Conservation (phyloP, 2,329 filamentous ascomycete genomes). For the Penicillium sp. region DNA sequence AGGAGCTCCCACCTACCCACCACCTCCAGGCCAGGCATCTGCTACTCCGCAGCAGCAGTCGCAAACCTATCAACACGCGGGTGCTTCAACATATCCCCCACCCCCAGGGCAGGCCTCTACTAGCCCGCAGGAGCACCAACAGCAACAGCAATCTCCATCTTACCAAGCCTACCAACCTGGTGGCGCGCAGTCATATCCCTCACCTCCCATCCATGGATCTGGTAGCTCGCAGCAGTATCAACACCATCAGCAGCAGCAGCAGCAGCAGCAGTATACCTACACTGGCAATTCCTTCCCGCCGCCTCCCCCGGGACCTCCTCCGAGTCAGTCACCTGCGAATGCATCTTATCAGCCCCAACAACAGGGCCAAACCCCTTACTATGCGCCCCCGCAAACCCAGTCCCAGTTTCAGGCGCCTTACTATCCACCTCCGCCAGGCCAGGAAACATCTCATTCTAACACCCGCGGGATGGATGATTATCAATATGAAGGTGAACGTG, state of each 20-base stretch:
- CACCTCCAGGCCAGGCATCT: slow-evolving; percentile 9
- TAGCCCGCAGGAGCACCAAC: slow-evolving; percentile 11
- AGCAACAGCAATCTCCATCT: slow-evolving; percentile 7
- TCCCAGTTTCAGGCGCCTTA: slow-evolving; percentile 29
- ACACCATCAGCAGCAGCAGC: slow-evolving; percentile 5
- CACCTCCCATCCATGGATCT: slow-evolving; percentile 6
- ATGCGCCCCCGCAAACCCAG: slow-evolving; percentile 6
- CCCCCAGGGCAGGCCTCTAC: slow-evolving; percentile 8
- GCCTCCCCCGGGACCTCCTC: slow-evolving; percentile 35
- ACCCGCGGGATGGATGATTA: slow-evolving; percentile 33
- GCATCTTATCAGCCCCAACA: slow-evolving; percentile 15
- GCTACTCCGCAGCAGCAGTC: slow-evolving; percentile 12
- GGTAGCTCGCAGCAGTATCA: slow-evolving; percentile 6
- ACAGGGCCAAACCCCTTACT: slow-evolving; percentile 7
- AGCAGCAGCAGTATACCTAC: slow-evolving; percentile 23
- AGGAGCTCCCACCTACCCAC: slow-evolving; percentile 4
- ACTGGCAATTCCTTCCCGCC: slow-evolving; percentile 37
- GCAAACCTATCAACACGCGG: slow-evolving; percentile 9
- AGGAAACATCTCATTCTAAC: slow-evolving; percentile 29
- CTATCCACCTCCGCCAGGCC: slow-evolving; percentile 41
- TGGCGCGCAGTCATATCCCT: slow-evolving; percentile 1
- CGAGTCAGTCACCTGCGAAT: slow-evolving; percentile 18
- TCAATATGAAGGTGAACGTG: slow-evolving; percentile 36
- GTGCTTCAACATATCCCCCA: slow-evolving; percentile 3
- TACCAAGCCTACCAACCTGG: slow-evolving; percentile 6